Evolutionary conservation across 2,329 filamentous ascomycete species (phyloP), one percentile per base, ranked within the genome.

Genomic region (Penicillium sp.): DNA sequence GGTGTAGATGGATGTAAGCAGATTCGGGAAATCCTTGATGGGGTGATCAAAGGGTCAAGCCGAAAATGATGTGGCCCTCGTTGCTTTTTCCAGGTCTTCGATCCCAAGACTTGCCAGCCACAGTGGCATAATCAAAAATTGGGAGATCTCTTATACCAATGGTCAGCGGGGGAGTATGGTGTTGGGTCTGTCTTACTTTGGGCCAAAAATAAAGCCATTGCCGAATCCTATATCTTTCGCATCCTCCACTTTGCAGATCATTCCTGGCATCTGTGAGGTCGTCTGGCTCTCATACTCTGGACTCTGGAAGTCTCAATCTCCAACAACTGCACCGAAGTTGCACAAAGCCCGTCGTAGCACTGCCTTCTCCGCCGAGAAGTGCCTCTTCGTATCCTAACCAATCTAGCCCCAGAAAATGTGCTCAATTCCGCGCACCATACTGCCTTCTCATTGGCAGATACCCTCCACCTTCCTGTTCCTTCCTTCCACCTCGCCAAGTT

Each of bases 1-100:
- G 94, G 91, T 0, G 88, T 97, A 53, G 93, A 97, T 75, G 95
- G 93, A 5, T 98, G 94, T 77, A 92, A 90, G 78, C 90, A 93
- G 74, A 88, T 98, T 45, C 86, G 91, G 66, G 85, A 88, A 67
- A 90, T 97, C 54, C 75, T 99, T 71, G 93, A 98, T 76, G 83
- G 84, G 7, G 89, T 96, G 15, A 89, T 98, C 50, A 68, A 67
- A 53, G 66, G 64, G 31, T 67, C 66, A 17, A 65, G 60, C 26
- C 51, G 48, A 19, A 35, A 61, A 38, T 67, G 60, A 64, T 57
- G 15, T 19, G 26, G 55, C 29, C 52, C 56, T 45, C 31, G 5
- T 23, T 41, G 26, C 21, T 44, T 30, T 35, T 38, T 38, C 17
- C 56, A 41, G 11, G 9, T 45, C 35, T 8, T 45, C 55, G 41